A percentile compares a stretch with the other conserved stretches of the same genome.
These are phyloP conservation scores for Plasmodium inui DNA, from an alignment of 169 alveolate species.

Conservation along the genomic window DNA sequence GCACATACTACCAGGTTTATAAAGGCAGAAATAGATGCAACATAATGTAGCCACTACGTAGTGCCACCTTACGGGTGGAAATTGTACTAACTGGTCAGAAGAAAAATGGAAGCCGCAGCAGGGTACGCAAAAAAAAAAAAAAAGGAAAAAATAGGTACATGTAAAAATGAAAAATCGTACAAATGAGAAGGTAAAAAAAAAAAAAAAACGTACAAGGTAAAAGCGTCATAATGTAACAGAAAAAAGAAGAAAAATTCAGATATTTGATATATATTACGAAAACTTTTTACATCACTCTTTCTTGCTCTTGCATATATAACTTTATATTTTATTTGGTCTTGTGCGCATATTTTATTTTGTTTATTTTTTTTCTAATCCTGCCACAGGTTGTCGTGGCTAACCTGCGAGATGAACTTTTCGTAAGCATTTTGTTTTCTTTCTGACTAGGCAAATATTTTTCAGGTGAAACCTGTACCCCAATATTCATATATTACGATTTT, in stretches of 20 bases:
- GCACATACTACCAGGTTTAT: neutral
- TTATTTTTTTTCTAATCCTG: neutral
- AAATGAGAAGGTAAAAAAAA: slow-evolving; percentile 9
- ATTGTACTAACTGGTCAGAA: neutral
- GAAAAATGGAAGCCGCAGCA: neutral
- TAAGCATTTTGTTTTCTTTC: neutral
- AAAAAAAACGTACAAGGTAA: neutral
- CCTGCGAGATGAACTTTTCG: neutral
- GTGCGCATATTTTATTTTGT: neutral
- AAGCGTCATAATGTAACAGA: neutral
- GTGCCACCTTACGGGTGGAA: neutral
- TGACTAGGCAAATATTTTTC: neutral
- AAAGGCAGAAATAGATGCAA: neutral
- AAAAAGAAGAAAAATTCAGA: neutral
- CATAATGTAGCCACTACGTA: neutral
- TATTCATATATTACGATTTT: neutral
- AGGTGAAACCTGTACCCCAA: neutral
- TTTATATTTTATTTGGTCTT: neutral
- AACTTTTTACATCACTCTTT: neutral
- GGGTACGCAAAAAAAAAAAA: neutral
- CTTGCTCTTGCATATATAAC: neutral
- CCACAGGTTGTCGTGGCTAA: slow-evolving; percentile 8
- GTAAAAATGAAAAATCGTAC: neutral
- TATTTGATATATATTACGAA: neutral
- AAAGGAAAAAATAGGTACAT: neutral